phyloP scores from a whole-genome alignment of 2,329 filamentous ascomycete species.

The Xylaria arbuscula region DNA sequence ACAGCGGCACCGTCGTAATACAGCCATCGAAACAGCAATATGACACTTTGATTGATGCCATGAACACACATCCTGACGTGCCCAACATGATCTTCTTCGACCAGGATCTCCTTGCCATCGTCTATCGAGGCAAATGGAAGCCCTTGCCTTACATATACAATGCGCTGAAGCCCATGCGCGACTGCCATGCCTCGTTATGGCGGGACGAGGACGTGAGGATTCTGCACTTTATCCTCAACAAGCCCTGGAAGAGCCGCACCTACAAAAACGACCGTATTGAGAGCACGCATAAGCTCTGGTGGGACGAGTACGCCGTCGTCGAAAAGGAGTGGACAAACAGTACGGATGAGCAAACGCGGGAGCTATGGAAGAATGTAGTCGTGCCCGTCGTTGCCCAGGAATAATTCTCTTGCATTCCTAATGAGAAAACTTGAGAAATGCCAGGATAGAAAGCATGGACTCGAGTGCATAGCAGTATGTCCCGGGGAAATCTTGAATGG shows the following conservation, averaged over 20 bases:
- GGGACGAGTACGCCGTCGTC: slow-evolving; percentile 47
- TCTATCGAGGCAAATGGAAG: slow-evolving; percentile 47
- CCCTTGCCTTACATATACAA: slow-evolving; percentile 49
- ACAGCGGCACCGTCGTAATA: slow-evolving; percentile 51
- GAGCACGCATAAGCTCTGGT: slow-evolving; percentile 51
- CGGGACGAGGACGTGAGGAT: slow-evolving; percentile 45
- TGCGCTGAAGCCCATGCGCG: slow-evolving; percentile 49
- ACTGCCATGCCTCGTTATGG: slow-evolving; percentile 46
- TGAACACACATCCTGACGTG: slow-evolving; percentile 50
- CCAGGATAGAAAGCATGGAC: background rate
- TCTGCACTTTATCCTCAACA: slow-evolving; percentile 49
- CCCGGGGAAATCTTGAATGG: background rate
- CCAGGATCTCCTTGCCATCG: slow-evolving; percentile 49
- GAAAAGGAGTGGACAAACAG: slow-evolving; percentile 48
- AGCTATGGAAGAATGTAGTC: slow-evolving; percentile 49
- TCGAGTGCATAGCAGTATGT: background rate
- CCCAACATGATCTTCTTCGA: slow-evolving; percentile 49
- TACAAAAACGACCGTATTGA: slow-evolving; percentile 45
- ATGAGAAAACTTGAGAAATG: background rate
- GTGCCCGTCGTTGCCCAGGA: slow-evolving; percentile 51
- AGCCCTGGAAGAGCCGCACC: slow-evolving; percentile 47
- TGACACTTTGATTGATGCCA: slow-evolving; percentile 48
- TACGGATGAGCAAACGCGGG: slow-evolving; percentile 43
- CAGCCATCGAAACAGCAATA: slow-evolving; percentile 47
- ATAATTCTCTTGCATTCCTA: slow-evolving; percentile 28